Percentiles rank a stretch among this genome's conserved stretches.
Evolutionary conservation across 106 monocot species (phyloP).

Genomic region (Dendrobium officinale): DNA sequence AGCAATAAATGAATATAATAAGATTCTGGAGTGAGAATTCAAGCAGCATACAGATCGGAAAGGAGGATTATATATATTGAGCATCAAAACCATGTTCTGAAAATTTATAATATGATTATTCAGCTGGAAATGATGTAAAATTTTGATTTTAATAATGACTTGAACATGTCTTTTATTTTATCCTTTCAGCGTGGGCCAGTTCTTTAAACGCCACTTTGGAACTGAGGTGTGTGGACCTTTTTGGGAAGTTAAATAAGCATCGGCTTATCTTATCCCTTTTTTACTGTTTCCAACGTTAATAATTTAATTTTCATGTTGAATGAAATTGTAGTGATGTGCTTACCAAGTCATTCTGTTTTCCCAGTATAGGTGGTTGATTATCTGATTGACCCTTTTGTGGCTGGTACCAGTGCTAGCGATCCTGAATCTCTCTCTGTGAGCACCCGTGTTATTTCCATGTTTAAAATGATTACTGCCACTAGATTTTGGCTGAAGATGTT

Average conservation of each 20-base stretch:
- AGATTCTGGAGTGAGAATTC: no score
- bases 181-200: slow-evolving; percentile 75
- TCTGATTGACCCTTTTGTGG: slow-evolving; percentile 93
- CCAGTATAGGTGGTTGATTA: slow-evolving; percentile 79
- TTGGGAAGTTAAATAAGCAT: neutral
- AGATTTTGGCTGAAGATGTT: neutral
- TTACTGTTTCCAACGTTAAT: neutral
- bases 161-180: neutral
- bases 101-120: neutral
- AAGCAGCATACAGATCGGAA: no score
- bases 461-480: neutral
- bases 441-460: slow-evolving; percentile 1
- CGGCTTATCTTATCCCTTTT: neutral
- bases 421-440: slow-evolving; percentile 88
- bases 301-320: neutral
- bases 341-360: slow-evolving; percentile 3
- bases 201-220: slow-evolving; percentile 95
- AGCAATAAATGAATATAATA: no score
- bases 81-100: neutral
- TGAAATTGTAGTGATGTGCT: neutral
- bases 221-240: slow-evolving; percentile 51
- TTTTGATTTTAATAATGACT: neutral
- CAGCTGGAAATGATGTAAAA: neutral
- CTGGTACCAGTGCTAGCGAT: slow-evolving; percentile 87
- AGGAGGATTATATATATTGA: neutral